Base-by-base conservation (phyloP, 1,139 yeast genomes). In the Sugiyamaella novakii region DNA sequence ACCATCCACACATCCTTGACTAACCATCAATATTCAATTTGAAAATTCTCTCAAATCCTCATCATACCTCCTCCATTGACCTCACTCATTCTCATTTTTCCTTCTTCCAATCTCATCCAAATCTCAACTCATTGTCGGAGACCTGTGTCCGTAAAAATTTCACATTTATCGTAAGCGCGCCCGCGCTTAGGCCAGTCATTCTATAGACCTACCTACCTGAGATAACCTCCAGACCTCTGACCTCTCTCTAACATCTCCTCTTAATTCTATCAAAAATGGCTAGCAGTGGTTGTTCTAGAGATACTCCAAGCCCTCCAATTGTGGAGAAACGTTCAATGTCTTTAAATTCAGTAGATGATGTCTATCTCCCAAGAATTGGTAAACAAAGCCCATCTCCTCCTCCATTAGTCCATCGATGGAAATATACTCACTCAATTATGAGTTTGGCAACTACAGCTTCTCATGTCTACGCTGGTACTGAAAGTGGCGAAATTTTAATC, bases 401-500 rank as follows among this genome's bases (percentile, higher is more conserved):
- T 1, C 51, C 45, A 15, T 50, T 76, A 42, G 68, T 87, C 3
- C 97, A 89, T 64, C 75, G 79, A 60, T 91, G 98, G 98, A 75
- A 79, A 19, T 83, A 81, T 55, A 70, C 77, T 2, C 82, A 80
- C 57, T 83, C 95, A 1, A 84, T 91, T 21, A 76, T 92, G n/a
- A 84, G 95, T 43, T 80, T 87, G 22, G 81, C 85, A 5, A 78
- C 86, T 6, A 81, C 84, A 25, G 76, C 77, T 50, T 73, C 78
- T 36, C 69, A 83, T 36, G 61, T 92, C 14, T 86, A 86, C 64
- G 94, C 96, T 51, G 98, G 98, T n/a, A 87, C 97, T 0, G 96
- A 91, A 60, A 87, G 85, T 59, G 87, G 95, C n/a, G 79, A 79
- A 59, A 84, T 92, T 43, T 68, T 87, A 19, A 82, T 87, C 1